Evolutionary conservation across 345 rosid species (phyloP).

Genomic region (Euphorbia lathyris): DNA sequence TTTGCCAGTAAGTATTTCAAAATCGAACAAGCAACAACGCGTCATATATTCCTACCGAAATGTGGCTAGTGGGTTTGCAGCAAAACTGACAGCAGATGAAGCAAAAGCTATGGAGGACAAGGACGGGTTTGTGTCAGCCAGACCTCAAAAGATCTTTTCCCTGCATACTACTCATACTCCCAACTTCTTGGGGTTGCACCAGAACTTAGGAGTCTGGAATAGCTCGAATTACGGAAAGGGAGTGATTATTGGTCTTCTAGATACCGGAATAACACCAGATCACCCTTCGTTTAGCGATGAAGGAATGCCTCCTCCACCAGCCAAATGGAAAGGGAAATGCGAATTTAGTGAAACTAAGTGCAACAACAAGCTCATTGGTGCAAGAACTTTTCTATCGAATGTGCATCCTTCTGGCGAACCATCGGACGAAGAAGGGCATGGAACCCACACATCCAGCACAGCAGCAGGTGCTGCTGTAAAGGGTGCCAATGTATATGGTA

Average conservation of each 20-base stretch:
- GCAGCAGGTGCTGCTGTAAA: constrained; percentile 56
- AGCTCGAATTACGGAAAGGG: constrained; percentile 23
- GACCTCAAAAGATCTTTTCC: constrained; percentile 25
- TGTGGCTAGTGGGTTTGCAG: constrained; percentile 50
- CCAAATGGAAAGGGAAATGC: constrained; percentile 32
- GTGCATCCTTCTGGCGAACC: constrained; percentile 1
- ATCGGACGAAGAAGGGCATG: constrained; percentile 27
- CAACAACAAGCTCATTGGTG: constrained; percentile 31
- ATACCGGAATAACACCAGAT: constrained; percentile 23
- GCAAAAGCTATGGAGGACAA: constrained; percentile 36
- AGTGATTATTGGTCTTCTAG: constrained; percentile 24
- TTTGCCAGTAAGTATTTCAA: constrained; percentile 23
- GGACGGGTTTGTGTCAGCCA: constrained; percentile 39
- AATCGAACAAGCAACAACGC: constrained; percentile 21
- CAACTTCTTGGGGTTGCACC: constrained; percentile 25
- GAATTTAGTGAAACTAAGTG: constrained; percentile 21
- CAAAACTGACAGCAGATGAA: constrained; percentile 48
- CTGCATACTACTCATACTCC: constrained; percentile 27
- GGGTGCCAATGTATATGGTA: constrained; percentile 30
- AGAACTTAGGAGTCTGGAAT: constrained; percentile 14
- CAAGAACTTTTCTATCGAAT: constrained; percentile 12
- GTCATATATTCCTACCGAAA: constrained; percentile 35
- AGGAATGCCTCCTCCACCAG: constrained; percentile 22
- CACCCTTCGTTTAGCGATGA: constrained; percentile 30
- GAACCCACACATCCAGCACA: constrained; percentile 20